Base-by-base conservation (phyloP, 768 basidiomycete species). In the Tremella yokohamensis region DNA sequence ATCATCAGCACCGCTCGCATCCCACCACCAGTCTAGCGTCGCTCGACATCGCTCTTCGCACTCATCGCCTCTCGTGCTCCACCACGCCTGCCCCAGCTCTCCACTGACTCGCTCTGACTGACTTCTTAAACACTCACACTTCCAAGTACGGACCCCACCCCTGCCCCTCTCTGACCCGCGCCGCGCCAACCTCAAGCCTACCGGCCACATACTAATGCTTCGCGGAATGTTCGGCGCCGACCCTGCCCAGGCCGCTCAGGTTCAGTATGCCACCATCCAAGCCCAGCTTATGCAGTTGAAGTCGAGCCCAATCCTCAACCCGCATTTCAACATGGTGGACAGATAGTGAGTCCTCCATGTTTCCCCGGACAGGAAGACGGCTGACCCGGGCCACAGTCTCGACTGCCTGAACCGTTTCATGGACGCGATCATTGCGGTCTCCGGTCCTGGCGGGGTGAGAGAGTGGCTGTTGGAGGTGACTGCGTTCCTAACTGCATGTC, bases 381-480 rank as follows among this genome's bases (percentile, higher is more conserved):
- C 29, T 34, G 29, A 34, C 29, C 11, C 29, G 4, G 29, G 9
- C 16, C 16, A 1, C 60, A 70, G 69, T 47, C 67, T 72, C 13
- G 70, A 72, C 48, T 61, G 56, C 24, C 47, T 72, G 37, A 69
- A 72, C 50, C 49, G 56, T 22, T 39, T 65, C 2, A 68, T 68
- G 45, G 70, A 72, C 38, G 49, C 52, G n/a, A 39, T 66, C 8
- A 49, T 68, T 26, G 26, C 56, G 13, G 44, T 58, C 11, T 49
- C 55, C 12, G 57, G 65, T 24, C 62, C 60, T 8, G 42, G 49
- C 15, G 70, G 63, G 8, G 53, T 69, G 12, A 54, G 57, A 40
- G 42, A 54, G 13, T 72, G 70, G 70, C 49, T 72, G 19, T 57
- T 69, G 2, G 70, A 72, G 51, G 68, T 72, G n/a, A 66, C 68